Evolutionary conservation across 1,284 basidiomycete genomes (phyloP), one percentile per base, ranked within the genome.

Genomic region (Lentinula novae-zelandiae): DNA sequence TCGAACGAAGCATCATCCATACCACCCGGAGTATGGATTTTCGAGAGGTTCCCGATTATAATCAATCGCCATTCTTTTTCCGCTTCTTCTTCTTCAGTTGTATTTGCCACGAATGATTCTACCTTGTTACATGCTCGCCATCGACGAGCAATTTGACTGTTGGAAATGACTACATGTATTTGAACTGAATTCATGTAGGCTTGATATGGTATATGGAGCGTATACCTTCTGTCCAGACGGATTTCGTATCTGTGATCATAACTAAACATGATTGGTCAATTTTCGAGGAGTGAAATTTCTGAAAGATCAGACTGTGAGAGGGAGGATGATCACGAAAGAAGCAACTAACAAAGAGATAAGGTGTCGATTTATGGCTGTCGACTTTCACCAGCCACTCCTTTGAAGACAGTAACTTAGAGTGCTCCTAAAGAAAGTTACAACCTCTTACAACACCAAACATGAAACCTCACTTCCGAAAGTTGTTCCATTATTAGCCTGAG

Each of bases 311-410:
- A 27, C 27, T 27, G 3, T 27, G 27, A 27, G 27, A 27, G 27
- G 27, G 3, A 27, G 27, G 27, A 27, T 3, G 27, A 27, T 27
- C 3, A 27, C 27, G 27, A 27, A 27, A 56, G 65, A 60, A 58
- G 82, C 84, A 67, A 69, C 39, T 8, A 33, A 91, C 90, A 68
- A 90, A 73, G 62, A 92, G 79, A 73, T 90, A 91, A 34, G 88
- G 84, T 3, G 76, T 82, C 1, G 87, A 85, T 7, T 74, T 75
- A 74, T 57, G 31, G 20, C 34, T 27, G 34, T 67, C 90, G 84
- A 60, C 81, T 75, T 71, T 87, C 87, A 82, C 82, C 13, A 92
- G 77, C 89, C 90, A 92, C 71, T 90, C 87, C 69, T 84, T 87
- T 60, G 73, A 73, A 33, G 87, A 72, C 44, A 92, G 77, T 36